These are phyloP conservation scores for Fusarium clavum DNA, from an alignment of 2,329 filamentous ascomycete genomes.

Conservation along the genomic window DNA sequence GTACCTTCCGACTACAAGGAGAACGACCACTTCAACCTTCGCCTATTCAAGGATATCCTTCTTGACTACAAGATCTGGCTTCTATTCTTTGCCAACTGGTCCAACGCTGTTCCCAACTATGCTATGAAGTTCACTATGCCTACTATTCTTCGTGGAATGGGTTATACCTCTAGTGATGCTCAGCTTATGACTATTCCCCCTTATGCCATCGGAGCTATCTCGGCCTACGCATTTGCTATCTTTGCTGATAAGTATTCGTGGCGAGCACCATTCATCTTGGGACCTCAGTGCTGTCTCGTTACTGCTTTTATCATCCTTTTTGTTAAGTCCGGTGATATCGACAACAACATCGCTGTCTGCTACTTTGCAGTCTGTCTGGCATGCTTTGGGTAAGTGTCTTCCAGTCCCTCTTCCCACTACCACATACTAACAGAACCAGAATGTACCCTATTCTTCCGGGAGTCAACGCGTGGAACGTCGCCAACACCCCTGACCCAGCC, in stretches of 20 bases:
- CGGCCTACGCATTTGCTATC: slow-evolving; percentile 17
- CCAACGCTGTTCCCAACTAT: slow-evolving; percentile 53
- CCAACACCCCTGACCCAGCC: slow-evolving; percentile 52
- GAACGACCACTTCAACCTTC: slow-evolving; percentile 15
- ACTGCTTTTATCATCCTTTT: slow-evolving; percentile 17
- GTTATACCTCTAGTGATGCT: slow-evolving; percentile 51
- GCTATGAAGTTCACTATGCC: slow-evolving; percentile 53
- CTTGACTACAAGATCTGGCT: slow-evolving; percentile 61
- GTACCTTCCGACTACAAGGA: slow-evolving; percentile 15
- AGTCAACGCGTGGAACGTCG: slow-evolving; percentile 56
- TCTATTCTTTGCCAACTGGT: slow-evolving; percentile 58
- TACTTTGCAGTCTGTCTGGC: slow-evolving; percentile 22
- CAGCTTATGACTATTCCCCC: slow-evolving; percentile 44
- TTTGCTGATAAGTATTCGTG: slow-evolving; percentile 23
- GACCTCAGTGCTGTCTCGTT: slow-evolving; percentile 19
- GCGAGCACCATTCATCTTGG: slow-evolving; percentile 17
- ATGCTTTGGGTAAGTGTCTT: slow-evolving; percentile 17
- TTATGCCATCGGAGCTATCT: slow-evolving; percentile 21
- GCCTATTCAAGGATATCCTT: slow-evolving; percentile 53
- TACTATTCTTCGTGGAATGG: slow-evolving; percentile 56
- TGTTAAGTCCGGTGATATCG: slow-evolving; percentile 8
- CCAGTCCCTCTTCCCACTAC: no score
- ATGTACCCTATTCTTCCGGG: slow-evolving; percentile 56
- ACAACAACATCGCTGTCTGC: slow-evolving; percentile 15
- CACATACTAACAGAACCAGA: neutral